Evolutionary conservation across 495 filamentous ascomycete species (phyloP), one percentile per base, ranked within the genome.

Genomic region (Penicillium nucicola): DNA sequence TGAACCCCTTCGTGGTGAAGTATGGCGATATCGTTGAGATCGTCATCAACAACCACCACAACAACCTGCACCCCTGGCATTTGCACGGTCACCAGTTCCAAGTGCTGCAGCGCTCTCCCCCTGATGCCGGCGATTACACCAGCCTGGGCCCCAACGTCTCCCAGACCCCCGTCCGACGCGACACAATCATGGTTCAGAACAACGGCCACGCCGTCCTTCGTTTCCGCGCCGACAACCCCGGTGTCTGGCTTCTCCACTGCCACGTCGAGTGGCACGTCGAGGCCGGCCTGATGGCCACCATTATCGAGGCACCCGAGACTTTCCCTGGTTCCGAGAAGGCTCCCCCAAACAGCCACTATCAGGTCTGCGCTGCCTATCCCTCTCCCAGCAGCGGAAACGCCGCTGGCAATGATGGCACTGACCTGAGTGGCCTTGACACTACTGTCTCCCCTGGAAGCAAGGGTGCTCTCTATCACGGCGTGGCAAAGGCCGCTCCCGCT

Each of bases 191-290:
- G 47, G 57, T 86, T 3, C 64, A 73, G 23, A 81, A 80, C 0
- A 65, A 75, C 13, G 81, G 81, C 0, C 73, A 85, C 48, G 68
- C 84, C 7, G 85, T 88, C 12, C 46, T 89, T 2, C 67, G 86
- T 0, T 90, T 89, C 71, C 71, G 77, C 20, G 83, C 84, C 1
- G 78, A 86, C 46, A 95, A 95, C 61, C 66, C 89, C 14, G 90
- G 86, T 44, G 77, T 90, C 31, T 91, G 84, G 79, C 66, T 91
- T 18, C 87, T 91, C 64, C 89, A 93, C 63, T 92, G 89, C 69
- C 87, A 90, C 66, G 77, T 89, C 22, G 87, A 89, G 72, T 91
- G 87, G 85, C 88, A 92, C 60, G 78, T 89, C 35, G 83, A 79
- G 52, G 82, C 81, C 58, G 89, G 89, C 18, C 75, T 93, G 17